These are phyloP conservation scores for Smallanthus sonchifolius DNA, from an alignment of 129 eudicot genomes.

Conservation along the genomic window DNA sequence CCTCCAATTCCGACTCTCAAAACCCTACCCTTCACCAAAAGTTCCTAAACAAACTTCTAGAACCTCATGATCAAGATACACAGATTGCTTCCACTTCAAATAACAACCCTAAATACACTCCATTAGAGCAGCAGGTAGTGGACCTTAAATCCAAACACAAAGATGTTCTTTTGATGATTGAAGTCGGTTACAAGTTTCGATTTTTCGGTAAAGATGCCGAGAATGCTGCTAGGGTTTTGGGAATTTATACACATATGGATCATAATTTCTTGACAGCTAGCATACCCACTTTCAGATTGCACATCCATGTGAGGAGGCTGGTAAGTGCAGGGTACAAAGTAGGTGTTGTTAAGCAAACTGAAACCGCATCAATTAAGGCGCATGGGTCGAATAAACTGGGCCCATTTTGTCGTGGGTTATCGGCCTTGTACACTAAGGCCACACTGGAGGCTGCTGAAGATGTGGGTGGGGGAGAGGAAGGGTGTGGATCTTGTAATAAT, in stretches of 20 bases:
- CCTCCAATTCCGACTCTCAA: background rate
- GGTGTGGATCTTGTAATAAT: conserved; percentile 61
- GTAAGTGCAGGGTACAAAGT: conserved; percentile 92
- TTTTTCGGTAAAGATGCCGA: conserved; percentile 91
- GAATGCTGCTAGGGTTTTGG: conserved; percentile 82
- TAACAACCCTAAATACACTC: conserved; percentile 58
- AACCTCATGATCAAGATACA: conserved; percentile 42
- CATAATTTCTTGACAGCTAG: conserved; percentile 88
- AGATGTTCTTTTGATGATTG: conserved; percentile 88
- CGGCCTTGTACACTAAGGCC: conserved; percentile 93
- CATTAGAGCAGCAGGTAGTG: conserved; percentile 80
- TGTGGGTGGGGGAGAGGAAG: conserved; percentile 86
- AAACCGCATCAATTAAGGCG: conserved; percentile 83
- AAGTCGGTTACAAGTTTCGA: conserved; percentile 82
- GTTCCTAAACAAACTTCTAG: conserved; percentile 67
- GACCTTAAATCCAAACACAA: conserved; percentile 67
- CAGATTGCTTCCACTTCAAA: conserved; percentile 31
- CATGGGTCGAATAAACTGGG: conserved; percentile 73
- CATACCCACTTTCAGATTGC: conserved; percentile 77
- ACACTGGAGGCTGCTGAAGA: conserved; percentile 89
- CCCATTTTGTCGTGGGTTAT: conserved; percentile 78
- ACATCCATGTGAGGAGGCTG: conserved; percentile 85
- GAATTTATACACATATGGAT: conserved; percentile 89
- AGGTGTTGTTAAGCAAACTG: conserved; percentile 95
- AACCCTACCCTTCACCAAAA: conserved; percentile 67